Conservation (phyloP, 2,329 filamentous ascomycete species). For the Nannizziopsis barbatae region DNA sequence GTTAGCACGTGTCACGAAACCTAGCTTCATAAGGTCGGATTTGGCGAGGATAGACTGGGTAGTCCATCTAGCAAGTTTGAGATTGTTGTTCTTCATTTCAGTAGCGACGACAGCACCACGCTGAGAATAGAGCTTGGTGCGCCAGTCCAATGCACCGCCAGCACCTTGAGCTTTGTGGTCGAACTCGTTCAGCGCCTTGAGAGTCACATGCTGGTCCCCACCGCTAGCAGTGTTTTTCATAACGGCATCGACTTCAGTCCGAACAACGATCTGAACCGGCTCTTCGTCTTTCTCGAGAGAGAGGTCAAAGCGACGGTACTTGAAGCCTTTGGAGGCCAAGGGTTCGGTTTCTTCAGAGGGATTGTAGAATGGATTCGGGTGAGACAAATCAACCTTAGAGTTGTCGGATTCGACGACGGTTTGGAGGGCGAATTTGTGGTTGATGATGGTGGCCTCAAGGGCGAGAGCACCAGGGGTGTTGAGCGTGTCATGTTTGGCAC, state of each 20-base stretch:
- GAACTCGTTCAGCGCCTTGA: conserved; percentile 98
- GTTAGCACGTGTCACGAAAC: conserved; percentile 90
- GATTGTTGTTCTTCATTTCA: conserved; percentile 99
- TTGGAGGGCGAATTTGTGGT: conserved; percentile 98
- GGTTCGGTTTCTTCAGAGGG: conserved; percentile 84
- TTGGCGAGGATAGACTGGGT: conserved; percentile 92
- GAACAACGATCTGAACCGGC: conserved; percentile 82
- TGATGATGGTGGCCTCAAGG: conserved; percentile 97
- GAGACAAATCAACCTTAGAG: conserved; percentile 68
- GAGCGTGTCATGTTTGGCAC: conserved; percentile 70
- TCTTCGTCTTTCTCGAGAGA: conserved; percentile 85
- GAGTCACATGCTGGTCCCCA: conserved; percentile 79
- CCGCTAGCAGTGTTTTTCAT: conserved; percentile 88
- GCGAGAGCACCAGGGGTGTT: conserved; percentile 90
- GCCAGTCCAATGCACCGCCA: conserved; percentile 92
- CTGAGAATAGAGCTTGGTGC: conserved; percentile 85
- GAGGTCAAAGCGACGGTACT: conserved; percentile 93
- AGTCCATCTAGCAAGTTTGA: conserved; percentile 96
- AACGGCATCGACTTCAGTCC: conserved; percentile 89
- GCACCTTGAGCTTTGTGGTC: conserved; percentile 95
- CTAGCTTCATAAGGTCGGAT: conserved; percentile 98
- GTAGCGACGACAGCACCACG: conserved; percentile 95
- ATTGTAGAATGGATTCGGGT: conserved; percentile 98
- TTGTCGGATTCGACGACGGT: conserved; percentile 73
- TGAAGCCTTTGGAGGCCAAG: conserved; percentile 92